Evolutionary conservation across 2,329 filamentous ascomycete species (phyloP).

Genomic region (Trichoderma simmonsii): DNA sequence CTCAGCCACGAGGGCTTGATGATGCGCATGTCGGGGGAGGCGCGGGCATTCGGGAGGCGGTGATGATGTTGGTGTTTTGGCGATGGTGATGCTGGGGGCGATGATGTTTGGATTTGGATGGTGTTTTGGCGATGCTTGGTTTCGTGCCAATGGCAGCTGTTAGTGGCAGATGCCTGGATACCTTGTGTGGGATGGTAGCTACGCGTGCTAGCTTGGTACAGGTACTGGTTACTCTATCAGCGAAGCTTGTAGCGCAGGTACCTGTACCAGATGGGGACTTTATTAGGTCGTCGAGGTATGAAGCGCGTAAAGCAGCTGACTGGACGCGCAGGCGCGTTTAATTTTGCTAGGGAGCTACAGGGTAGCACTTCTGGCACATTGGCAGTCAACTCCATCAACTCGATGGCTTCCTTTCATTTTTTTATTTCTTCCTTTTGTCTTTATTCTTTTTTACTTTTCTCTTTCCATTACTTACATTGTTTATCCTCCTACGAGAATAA

Average conservation of each 20-base stretch:
- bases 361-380: not conserved
- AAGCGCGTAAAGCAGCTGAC: not conserved
- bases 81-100: not conserved
- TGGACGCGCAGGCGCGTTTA: not conserved
- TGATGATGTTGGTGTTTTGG: not conserved
- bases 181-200: not conserved
- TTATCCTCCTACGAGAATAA: too few relatives aligned
- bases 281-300: not conserved
- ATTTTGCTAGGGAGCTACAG: not conserved
- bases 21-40: constrained; percentile 62
- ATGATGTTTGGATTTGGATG: not conserved
- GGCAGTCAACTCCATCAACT: too few relatives aligned
- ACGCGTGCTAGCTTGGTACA: not conserved
- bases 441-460: not conserved
- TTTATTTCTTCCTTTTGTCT: not conserved
- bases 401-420: too few relatives aligned
- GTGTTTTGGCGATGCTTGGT: not conserved
- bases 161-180: not conserved
- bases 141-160: not conserved
- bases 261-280: not conserved
- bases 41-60: constrained; percentile 16
- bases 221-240: not conserved
- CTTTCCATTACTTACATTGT: not conserved
- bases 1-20: constrained; percentile 95
- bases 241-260: not conserved